Evolutionary conservation across 2,329 filamentous ascomycete genomes (phyloP).

Genomic region (Coniochaeta prunicola): DNA sequence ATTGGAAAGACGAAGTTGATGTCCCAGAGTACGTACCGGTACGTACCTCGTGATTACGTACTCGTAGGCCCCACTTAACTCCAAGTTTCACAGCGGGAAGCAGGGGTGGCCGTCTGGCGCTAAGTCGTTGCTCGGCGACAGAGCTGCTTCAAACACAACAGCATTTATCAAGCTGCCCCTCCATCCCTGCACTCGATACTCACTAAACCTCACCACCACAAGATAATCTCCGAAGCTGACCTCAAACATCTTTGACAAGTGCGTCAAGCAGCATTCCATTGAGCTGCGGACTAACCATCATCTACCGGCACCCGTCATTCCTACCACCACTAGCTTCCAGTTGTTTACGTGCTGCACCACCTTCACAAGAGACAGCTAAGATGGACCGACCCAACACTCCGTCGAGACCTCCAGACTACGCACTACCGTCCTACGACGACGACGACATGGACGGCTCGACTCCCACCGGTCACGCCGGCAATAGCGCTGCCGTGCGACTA

Average conservation of each 20-base stretch:
- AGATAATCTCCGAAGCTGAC: background rate
- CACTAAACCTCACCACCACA: background rate
- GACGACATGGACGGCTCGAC: slow-evolving; percentile 46
- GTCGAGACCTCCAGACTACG: slow-evolving; percentile 49
- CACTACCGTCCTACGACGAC: slow-evolving; percentile 48
- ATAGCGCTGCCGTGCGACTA: slow-evolving; percentile 49
- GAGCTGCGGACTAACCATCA: background rate
- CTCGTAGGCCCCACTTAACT: background rate
- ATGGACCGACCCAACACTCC: slow-evolving; percentile 47
- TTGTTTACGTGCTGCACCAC: background rate
- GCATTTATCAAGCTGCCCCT: background rate
- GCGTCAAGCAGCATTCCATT: background rate
- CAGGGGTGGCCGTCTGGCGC: too few species aligned
- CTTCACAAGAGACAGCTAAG: slow-evolving; percentile 6
- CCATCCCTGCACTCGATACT: background rate
- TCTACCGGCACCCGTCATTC: background rate
- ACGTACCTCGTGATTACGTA: too few species aligned
- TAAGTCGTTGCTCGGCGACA: background rate
- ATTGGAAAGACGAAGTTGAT: too few species aligned
- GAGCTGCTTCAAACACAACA: background rate
- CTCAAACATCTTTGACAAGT: background rate
- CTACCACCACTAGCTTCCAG: background rate
- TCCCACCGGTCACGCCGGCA: slow-evolving; percentile 33
- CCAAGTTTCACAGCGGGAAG: background rate
- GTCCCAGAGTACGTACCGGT: too few species aligned